Evolutionary conservation across 78 protist species (phyloP), one percentile per base, ranked within the genome.

Genomic region (Chrysochromulina parva): DNA sequence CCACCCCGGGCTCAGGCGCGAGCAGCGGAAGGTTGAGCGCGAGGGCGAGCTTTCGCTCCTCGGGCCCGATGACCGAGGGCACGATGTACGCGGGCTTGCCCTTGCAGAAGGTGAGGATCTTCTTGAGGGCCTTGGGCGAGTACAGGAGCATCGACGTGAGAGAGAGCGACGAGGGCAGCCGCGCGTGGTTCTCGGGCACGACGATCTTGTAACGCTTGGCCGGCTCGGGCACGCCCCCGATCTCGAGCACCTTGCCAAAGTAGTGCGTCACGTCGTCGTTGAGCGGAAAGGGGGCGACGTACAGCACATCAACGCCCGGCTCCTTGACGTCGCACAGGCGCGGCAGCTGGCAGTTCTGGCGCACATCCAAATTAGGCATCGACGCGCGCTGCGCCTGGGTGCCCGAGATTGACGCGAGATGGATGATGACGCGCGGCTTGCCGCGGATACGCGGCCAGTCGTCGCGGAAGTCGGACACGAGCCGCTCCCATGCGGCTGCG

Each of bases 351-450:
- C 78, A 85, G 53, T n/a, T 47, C 54, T 91, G 93, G 19, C 13
- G n/a, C 38, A 11, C 53, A 19, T 89, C 57, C 10, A 53, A 52
- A 20, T 53, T n/a, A 9, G 73, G 82, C 26, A 91, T 85, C 52
- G 82, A 11, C 20, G 26, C 24, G 22, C 93, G 85, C 87, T 73
- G 82, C 48, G 17, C 10, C n/a, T 1, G 59, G 9, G 48, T 1
- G 82, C 48, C 88, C 66, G 92, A 71, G 54, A 91, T 81, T 85
- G 93, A 91, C 28, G 93, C 91, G 10, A 88, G 3, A 85, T 91
- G 93, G 13, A 91, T 1, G 14, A 90, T 0, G 20, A 73, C 52
- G 47, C 93, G 69, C 47, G 11, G 20, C 60, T 11, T 26, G 10
- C 26, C 0, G 9, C 58, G 28, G 38, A 88, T 88, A 11, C 11